Base-by-base conservation (phyloP, 2,329 filamentous ascomycete genomes). In the Paracoccidioides brasiliensis region DNA sequence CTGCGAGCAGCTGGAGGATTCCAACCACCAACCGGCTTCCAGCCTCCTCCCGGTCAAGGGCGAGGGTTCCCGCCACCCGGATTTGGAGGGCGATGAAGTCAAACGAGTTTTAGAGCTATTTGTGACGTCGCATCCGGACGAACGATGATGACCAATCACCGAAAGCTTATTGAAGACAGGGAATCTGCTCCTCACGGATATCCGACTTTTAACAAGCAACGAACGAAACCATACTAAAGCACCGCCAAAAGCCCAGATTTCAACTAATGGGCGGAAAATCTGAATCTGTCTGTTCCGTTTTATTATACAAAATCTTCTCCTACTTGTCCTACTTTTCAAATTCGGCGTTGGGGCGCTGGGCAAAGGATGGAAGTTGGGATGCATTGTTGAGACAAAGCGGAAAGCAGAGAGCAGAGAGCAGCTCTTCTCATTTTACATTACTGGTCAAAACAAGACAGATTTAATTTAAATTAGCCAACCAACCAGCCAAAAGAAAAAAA, bases 1-100 rank as follows among this genome's bases (percentile, higher is more conserved):
- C 28, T 49, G n/a, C 79, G 68, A 75, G 76, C 74, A 74, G 74
- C 74, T 59, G 71, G 69, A 55, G 70, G 70, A 58, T 76, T 76
- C 62, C 80, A 80, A 58, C 80, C 83, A 52, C 84, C 85, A 43
- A 75, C 80, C 57, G 86, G 87, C 60, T 91, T 91, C 74, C 85
- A 89, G 72, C 83, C 82, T 58, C 83, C 86, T 57, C 82, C 83
- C 5, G 74, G 74, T 7, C 72, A 72, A 61, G 76, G 76, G 54
- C 72, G 76, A 61, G 76, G 76, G 54, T 78, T 72, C 62, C 76
- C 77, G 53, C 77, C 77, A 42, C 74, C 74, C 51, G 76, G 75
- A 38, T 77, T 77, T 63, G 72, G 71, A 59, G 71, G 72, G 56
- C 66, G 71, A 63, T 73, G 65, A 70, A 65, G 37, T 53, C 22